Evolutionary conservation across 202 grass and related monocot genomes (phyloP).

Genomic region (Carex arenaria): DNA sequence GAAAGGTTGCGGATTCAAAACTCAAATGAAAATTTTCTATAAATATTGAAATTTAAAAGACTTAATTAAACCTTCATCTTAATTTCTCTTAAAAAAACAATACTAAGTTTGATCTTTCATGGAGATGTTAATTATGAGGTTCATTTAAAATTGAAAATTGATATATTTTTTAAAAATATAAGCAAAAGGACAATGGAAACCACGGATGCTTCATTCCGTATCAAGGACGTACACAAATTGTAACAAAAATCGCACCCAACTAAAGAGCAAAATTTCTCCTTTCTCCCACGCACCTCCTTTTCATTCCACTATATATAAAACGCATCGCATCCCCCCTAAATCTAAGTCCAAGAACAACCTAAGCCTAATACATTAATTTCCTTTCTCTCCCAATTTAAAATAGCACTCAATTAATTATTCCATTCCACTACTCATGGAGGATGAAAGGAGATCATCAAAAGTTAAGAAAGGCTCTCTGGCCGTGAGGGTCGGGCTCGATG

Average conservation of each 20-base stretch:
- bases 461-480: constrained; percentile 90
- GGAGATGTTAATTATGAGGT: not conserved
- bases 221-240: constrained; percentile 28
- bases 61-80: too few species aligned
- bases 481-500: constrained; percentile 56
- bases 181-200: constrained; percentile 8
- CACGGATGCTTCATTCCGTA: constrained; percentile 31
- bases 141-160: not conserved
- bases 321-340: not conserved
- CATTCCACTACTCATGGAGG: constrained; percentile 23
- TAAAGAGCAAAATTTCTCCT: not conserved
- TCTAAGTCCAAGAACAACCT: not conserved
- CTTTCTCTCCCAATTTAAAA: constrained; percentile 21
- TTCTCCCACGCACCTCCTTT: constrained; percentile 15
- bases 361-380: not conserved
- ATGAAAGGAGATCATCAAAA: constrained; percentile 51
- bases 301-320: constrained; percentile 19
- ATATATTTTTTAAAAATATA: not conserved
- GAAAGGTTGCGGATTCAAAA: too few species aligned
- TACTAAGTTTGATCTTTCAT: not conserved
- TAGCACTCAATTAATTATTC: not conserved
- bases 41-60: too few species aligned
- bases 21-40: too few species aligned
- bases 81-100: too few species aligned
- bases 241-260: constrained; percentile 6